These are phyloP conservation scores for Coemansia guatemalensis DNA, from an alignment of 192 early-diverging fungal species.

Conservation along the genomic window DNA sequence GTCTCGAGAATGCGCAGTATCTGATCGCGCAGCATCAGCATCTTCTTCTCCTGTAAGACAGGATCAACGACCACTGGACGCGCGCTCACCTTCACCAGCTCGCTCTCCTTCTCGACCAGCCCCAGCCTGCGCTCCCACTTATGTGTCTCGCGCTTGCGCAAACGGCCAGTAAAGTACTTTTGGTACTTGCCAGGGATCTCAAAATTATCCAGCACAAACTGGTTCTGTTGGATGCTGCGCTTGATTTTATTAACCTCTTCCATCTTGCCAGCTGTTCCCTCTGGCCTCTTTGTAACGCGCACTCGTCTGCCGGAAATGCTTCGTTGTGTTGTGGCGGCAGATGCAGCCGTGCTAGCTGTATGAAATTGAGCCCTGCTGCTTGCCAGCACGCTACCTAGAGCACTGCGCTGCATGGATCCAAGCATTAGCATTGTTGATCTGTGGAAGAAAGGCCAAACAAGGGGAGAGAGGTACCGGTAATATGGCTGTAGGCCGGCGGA, in stretches of 20 bases:
- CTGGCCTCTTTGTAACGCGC: not conserved
- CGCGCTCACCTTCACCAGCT: conserved; percentile 26
- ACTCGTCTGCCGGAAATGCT: not conserved
- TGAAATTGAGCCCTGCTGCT: conserved; percentile 3
- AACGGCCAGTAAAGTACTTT: conserved; percentile 47
- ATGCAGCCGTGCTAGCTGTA: not conserved
- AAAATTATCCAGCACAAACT: conserved; percentile 46
- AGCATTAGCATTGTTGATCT: not conserved
- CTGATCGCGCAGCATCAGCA: conserved; percentile 30
- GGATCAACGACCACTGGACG: conserved; percentile 30
- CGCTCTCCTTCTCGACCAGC: conserved; percentile 3
- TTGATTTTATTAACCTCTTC: conserved; percentile 18
- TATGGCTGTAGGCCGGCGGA: not conserved
- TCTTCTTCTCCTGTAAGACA: conserved; percentile 21
- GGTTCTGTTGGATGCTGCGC: conserved; percentile 34
- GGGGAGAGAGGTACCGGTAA: not conserved
- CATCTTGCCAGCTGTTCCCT: not conserved
- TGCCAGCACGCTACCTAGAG: not conserved
- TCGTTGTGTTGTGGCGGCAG: not conserved
- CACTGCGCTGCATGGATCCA: not conserved
- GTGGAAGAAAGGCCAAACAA: not conserved
- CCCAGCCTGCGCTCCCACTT: conserved; percentile 32
- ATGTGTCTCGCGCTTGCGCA: conserved; percentile 48
- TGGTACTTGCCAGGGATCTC: conserved; percentile 48
- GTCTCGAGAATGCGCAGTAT: conserved; percentile 47